Base-by-base conservation (phyloP, 2,329 filamentous ascomycete genomes). In the Periconia macrospinosa region DNA sequence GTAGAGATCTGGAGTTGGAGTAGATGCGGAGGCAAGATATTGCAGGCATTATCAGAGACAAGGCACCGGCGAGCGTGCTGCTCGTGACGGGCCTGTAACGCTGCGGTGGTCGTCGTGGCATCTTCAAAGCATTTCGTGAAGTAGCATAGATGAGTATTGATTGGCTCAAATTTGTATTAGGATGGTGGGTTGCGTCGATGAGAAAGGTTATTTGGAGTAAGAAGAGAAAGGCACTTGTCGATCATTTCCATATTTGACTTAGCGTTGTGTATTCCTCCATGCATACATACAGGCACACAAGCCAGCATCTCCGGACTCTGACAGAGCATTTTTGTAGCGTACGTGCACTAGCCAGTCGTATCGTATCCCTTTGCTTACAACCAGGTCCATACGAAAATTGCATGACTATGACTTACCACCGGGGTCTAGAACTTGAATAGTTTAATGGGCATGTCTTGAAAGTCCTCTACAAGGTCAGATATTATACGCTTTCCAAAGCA, bases 11-110 rank as follows among this genome's bases (percentile, higher is more conserved):
- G 35, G 63, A 58, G 43, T 45, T 20, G 10, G 52, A 35, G 50
- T 60, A 62, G 6, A 68, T 47, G 69, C 73, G 52, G 71, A 80
- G 10, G 75, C 82, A 54, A 74, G 79, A 58, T 79, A 84, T 18
- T 78, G 84, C 37, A 78, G 83, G 52, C 80, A 88, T 49, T 70
- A 84, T 20, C 79, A 88, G 55, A 2, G 67, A 64, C 15, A 52
- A 50, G 8, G 58, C 45, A 11, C 69, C 70, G 6, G 58, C 56
- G 7, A 56, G 30, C 9, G 69, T 70, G 18, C 67, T 63, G 18
- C 58, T 6, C 0, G 68, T 69, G 40, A 67, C 54, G 13, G 69
- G 68, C 8, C 67, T 61, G 44, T 58, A 53, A 13, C 68, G 68
- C 27, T 33, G 55, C 23, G 46, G 62, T 42, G 58, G 20, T n/a